Conservation (phyloP, 352 stramenopile genomes). For the Globisporangium rhizosaccharum region DNA sequence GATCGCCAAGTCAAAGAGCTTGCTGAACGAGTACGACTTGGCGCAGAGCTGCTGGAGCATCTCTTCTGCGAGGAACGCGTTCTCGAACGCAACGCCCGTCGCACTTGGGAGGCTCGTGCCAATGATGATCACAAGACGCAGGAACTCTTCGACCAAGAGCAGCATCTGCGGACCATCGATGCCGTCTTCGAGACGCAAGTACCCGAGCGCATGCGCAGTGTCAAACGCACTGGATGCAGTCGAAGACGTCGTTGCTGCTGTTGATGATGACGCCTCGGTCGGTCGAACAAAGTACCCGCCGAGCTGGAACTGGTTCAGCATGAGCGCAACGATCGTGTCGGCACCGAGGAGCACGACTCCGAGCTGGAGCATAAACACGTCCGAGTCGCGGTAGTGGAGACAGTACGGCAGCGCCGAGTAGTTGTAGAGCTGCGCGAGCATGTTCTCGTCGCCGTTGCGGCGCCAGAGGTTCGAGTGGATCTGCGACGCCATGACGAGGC, state of each 20-base stretch:
- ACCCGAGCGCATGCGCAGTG: conserved; percentile 25
- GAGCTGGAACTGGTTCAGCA: conserved; percentile 80
- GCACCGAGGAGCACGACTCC: conserved; percentile 56
- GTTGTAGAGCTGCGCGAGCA: conserved; percentile 88
- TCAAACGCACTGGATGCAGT: conserved; percentile 8
- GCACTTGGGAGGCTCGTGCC: conserved; percentile 68
- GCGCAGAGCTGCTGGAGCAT: conserved; percentile 83
- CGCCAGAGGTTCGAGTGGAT: conserved; percentile 87
- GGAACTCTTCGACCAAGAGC: conserved; percentile 80
- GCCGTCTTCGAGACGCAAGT: conserved; percentile 43
- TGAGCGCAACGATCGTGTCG: conserved; percentile 52
- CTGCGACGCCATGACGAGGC: conserved; percentile 81
- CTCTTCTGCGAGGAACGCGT: conserved; percentile 74
- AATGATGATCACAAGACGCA: conserved; percentile 72
- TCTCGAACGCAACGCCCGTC: conserved; percentile 53
- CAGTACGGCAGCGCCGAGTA: conserved; percentile 86
- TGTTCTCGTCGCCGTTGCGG: conserved; percentile 86
- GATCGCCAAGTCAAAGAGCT: conserved; percentile 74
- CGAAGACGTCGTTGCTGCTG: background rate
- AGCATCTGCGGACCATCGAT: conserved; percentile 69
- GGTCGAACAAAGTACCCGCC: conserved; percentile 52
- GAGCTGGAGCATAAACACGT: conserved; percentile 79
- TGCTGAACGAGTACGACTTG: conserved; percentile 78
- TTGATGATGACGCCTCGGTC: background rate
- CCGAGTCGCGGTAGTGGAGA: conserved; percentile 79